Percentiles rank a stretch among this genome's conserved stretches.
These are phyloP conservation scores for Sambucus nigra DNA, from an alignment of 129 eudicot species.

Conservation along the genomic window DNA sequence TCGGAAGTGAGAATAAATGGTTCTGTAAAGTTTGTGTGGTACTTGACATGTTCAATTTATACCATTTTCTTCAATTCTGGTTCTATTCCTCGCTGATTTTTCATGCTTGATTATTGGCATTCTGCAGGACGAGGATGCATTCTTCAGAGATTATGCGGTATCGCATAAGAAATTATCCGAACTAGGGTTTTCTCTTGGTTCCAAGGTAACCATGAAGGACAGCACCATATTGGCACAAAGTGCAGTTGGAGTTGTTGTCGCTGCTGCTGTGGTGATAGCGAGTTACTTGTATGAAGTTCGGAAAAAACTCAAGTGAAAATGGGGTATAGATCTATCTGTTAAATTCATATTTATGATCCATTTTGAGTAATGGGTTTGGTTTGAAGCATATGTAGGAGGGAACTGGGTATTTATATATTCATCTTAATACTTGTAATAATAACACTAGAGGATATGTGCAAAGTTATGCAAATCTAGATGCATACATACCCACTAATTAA, in stretches of 20 bases:
- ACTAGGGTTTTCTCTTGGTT: slow-evolving; percentile 48
- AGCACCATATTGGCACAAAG: slow-evolving; percentile 70
- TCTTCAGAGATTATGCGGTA: slow-evolving; percentile 74
- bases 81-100: background rate
- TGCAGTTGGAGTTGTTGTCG: slow-evolving; percentile 77
- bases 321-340: too few species aligned
- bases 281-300: slow-evolving; percentile 71
- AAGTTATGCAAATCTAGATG: background rate
- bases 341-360: too few species aligned
- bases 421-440: too few species aligned
- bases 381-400: background rate
- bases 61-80: background rate
- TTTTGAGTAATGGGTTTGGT: background rate
- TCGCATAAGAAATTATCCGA: slow-evolving; percentile 97
- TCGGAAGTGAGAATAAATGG: background rate
- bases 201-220: slow-evolving; percentile 45
- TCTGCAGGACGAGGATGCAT: slow-evolving; percentile 77
- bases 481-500: background rate
- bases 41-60: too few species aligned
- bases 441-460: background rate
- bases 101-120: background rate
- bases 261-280: slow-evolving; percentile 78
- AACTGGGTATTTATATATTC: too few species aligned
- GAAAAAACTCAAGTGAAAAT: slow-evolving; percentile 52
- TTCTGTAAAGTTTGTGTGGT: too few species aligned